Base-by-base conservation (phyloP, 2,329 filamentous ascomycete genomes). In the Cladophialophora yegresii region DNA sequence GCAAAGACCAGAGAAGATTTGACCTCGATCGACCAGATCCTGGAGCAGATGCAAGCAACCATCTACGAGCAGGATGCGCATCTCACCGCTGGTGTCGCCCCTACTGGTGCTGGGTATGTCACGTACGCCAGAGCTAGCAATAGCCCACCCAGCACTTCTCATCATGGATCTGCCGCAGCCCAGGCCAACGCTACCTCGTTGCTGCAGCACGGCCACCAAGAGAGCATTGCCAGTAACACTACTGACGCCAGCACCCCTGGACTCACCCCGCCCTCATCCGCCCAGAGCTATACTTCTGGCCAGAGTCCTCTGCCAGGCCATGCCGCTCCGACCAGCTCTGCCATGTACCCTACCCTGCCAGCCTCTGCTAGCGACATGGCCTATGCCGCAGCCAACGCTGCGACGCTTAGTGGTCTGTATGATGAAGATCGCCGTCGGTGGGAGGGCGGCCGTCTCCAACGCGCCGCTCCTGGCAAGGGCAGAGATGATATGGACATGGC, bases 11-110 rank as follows among this genome's bases (percentile, higher is more conserved):
- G 98, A 84, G 92, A 87, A 76, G 95, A 99, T 75, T 83, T 99
- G 50, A 82, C 96, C 75, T 92, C 96, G 76, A 93, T 98, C 73
- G 95, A 98, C 76, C 90, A 92, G 74, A 91, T 98, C 76, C 85
- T 99, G 61, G 92, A 96, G 79, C 92, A 97, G 79, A 93, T 98
- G 83, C 93, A 97, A 79, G 88, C 89, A 69, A 97, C 93, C 53
- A 92, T 98, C 55, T 98, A 98, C 75, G 95, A 98, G 79, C 96
- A 89, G 76, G 88, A 92, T 61, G 91, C 88, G 72, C 89, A 92
- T 57, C 89, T 92, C 33, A 91, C 91, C 2, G 89, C 89, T 50
- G 90, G 91, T 63, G 85, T 96, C 64, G 89, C 90, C 71, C 87
- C 92, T 67, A 87, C 90, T 57, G 88, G 87, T 65, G 80, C 85